phyloP scores from a whole-genome alignment of 192 early-diverging fungal species.

The Linnemannia exigua region DNA sequence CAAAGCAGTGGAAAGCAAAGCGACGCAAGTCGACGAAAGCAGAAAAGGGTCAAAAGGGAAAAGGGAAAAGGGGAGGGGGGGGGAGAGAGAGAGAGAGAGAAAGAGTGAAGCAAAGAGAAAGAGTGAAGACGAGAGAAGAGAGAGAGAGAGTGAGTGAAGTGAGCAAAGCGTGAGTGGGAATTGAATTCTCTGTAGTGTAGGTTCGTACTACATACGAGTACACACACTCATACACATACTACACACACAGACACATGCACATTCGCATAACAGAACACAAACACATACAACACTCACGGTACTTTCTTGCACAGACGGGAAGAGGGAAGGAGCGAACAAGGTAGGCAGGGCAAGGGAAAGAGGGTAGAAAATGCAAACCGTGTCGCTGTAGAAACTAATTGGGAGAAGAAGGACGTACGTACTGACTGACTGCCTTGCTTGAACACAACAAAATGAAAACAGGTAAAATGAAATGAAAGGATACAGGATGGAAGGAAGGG shows the following conservation, averaged over 20 bases:
- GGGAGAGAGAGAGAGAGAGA: slow-evolving; percentile 13
- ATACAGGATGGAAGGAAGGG: neutral
- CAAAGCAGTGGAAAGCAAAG: too few species aligned
- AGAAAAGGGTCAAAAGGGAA: neutral
- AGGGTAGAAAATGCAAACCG: neutral
- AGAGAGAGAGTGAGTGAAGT: neutral
- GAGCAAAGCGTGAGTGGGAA: neutral
- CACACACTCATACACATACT: neutral
- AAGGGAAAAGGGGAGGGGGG: neutral
- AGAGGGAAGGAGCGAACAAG: neutral
- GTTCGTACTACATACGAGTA: neutral
- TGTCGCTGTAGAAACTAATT: too few species aligned
- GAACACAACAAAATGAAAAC: too few species aligned
- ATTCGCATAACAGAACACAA: too few species aligned
- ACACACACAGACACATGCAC: neutral
- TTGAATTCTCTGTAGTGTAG: neutral
- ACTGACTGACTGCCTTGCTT: too few species aligned
- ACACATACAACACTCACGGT: too few species aligned
- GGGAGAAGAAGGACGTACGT: too few species aligned
- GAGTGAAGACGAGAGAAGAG: neutral
- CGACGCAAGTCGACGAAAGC: too few species aligned
- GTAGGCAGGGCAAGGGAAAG: neutral
- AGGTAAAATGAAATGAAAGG: neutral
- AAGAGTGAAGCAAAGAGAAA: neutral
- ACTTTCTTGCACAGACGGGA: neutral